Evolutionary conservation across 2,329 filamentous ascomycete species (phyloP).

Genomic region (Macrophomina tecta): DNA sequence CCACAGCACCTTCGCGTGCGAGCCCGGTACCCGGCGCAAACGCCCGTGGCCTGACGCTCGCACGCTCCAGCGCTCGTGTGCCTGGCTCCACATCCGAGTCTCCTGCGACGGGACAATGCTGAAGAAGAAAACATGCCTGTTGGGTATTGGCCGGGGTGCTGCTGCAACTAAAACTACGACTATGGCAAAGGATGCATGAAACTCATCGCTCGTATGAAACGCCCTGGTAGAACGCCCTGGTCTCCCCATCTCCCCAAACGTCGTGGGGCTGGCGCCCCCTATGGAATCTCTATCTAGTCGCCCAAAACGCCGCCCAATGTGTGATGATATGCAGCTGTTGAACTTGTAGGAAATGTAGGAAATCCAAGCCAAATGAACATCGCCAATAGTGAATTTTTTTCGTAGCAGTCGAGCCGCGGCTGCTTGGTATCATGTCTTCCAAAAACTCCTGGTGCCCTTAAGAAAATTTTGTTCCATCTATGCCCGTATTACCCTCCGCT

Average conservation of each 20-base stretch:
- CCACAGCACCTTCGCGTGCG: not conserved
- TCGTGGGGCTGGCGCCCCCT: conserved; percentile 8
- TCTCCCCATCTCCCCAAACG: not conserved
- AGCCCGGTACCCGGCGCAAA: conserved; percentile 11
- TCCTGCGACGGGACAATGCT: not conserved
- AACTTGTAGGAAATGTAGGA: conserved; percentile 3
- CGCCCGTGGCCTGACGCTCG: conserved; percentile 13
- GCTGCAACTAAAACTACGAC: conserved; percentile 25
- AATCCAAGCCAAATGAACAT: conserved; percentile 19
- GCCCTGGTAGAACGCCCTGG: conserved; percentile 9
- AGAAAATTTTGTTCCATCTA: conserved; percentile 24
- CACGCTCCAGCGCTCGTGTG: not conserved
- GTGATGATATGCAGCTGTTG: conserved; percentile 15
- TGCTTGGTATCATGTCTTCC: conserved; percentile 29
- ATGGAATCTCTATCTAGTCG: conserved; percentile 29
- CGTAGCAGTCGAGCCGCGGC: conserved; percentile 26
- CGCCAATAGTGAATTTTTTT: conserved; percentile 22
- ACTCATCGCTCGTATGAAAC: conserved; percentile 27
- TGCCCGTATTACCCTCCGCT: conserved; percentile 18
- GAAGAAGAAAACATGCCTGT: conserved; percentile 17
- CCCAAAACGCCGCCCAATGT: conserved; percentile 30
- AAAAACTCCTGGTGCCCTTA: conserved; percentile 24
- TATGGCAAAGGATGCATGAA: conserved; percentile 17
- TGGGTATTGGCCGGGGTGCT: conserved; percentile 19
- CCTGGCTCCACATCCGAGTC: not conserved